Evolutionary conservation across 148 eudicot genomes (phyloP).

Genomic region (Camellia japonica): DNA sequence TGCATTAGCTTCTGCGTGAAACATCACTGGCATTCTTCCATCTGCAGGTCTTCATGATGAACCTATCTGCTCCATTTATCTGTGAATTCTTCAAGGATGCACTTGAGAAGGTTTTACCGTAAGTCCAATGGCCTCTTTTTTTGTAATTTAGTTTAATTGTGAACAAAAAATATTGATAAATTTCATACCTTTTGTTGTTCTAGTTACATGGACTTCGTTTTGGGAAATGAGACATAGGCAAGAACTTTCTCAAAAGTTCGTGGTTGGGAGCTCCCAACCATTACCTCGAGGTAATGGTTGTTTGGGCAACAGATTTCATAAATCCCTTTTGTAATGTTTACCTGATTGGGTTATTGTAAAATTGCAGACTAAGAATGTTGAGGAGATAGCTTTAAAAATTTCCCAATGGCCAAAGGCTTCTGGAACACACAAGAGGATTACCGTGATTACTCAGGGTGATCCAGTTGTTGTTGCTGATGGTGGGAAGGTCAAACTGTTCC

Average conservation of each 20-base stretch:
- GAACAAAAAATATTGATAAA: neutral
- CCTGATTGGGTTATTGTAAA: neutral
- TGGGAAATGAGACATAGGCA: constrained; percentile 96
- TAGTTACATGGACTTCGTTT: constrained; percentile 80
- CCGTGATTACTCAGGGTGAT: constrained; percentile 94
- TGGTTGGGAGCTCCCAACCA: no score
- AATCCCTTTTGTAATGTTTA: neutral
- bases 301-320: neutral
- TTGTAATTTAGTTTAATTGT: neutral
- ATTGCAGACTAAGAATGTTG: constrained; percentile 81
- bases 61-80: constrained; percentile 96
- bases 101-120: constrained; percentile 83
- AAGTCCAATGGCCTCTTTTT: constrained; percentile 27
- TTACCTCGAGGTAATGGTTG: constrained; percentile 65
- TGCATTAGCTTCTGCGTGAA: constrained; percentile 13
- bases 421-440: constrained; percentile 80
- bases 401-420: constrained; percentile 89
- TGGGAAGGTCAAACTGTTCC: constrained; percentile 69
- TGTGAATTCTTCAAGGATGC: constrained; percentile 96
- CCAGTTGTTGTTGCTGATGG: constrained; percentile 90
- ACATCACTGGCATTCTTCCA: neutral
- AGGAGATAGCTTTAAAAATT: constrained; percentile 84
- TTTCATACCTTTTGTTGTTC: constrained; percentile 11
- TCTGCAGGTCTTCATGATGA: constrained; percentile 69
- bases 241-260: constrained; percentile 83